Evolutionary conservation across 345 rosid species (phyloP), one percentile per base, ranked within the genome.

Genomic region (Cardamine chenopodiifolia): DNA sequence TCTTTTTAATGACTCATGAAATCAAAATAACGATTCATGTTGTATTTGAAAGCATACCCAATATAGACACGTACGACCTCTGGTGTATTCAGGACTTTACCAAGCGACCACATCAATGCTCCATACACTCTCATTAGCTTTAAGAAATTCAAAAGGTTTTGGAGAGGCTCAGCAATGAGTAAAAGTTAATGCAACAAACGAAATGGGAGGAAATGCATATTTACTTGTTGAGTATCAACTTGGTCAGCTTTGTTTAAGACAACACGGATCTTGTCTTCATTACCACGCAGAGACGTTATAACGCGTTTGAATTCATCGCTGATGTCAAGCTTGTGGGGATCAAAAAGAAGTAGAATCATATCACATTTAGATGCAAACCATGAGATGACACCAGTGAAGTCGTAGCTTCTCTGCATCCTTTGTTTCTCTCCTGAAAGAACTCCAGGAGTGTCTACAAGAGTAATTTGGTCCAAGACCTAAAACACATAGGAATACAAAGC

Each of bases 321-420:
- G 69, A 95, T 83, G 77, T 95, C 97, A 61, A 90, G 95, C 71
- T 92, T 95, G 74, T 95, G 98, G 45, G 98, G 99, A 76, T 95
- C 99, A 78, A 95, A 95, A 54, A 95, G 82, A 75, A 95, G 98
- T 54, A 95, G 88, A 76, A 95, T 95, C 80, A 92, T 83, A 74
- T 95, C 99, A 42, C 96, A 88, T 78, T 95, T 95, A 45, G 98
- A 88, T 60, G 99, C 98, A 77, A 90, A 95, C 99, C 98, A 95
- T 23, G 99, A 90, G 63, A 88, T 92, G 31, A 84, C 90, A 28
- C 97, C 99, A 7, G 98, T 95, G 75, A 92, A 95, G 64, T 92
- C 97, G 70, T 92, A 92, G 69, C 90, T 85, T 17, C 98, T 68
- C n/a, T 88, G 97, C 22, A 92, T 89, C 64, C 97, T 72, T 82